Base-by-base conservation (phyloP, 352 stramenopile genomes). In the Globisporangium uncinulatum region DNA sequence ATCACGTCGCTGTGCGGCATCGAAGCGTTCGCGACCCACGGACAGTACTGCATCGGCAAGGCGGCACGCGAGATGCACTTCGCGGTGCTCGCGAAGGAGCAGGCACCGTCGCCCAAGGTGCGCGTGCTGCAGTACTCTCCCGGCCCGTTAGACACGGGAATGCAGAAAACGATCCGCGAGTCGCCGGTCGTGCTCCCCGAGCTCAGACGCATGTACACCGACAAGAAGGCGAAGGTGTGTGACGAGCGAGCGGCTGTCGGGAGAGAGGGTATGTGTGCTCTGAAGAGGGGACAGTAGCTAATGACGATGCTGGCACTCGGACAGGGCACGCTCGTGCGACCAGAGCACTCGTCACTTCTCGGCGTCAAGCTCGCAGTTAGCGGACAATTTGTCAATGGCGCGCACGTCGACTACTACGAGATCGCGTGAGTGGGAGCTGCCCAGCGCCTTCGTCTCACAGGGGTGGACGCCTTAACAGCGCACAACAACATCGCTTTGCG, bases 51-150 rank as follows among this genome's bases (percentile, higher is more conserved):
- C 61, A 79, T 76, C 9, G 75, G 82, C 50, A 97, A 97, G 56
- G 82, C 85, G 19, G 88, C 86, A 32, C 73, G 86, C 20, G 87
- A 97, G 61, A 97, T 97, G 88, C 88, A 94, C 52, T 70, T 83
- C 48, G 60, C 66, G 46, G 82, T 92, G 36, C 57, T 95, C 32
- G 84, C 79, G 1, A 61, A 69, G 21, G 86, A 94, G 57, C 78
- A 92, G 54, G 66, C 50, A 11, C n/a, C 34, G 0, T 14, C 2
- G 8, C 63, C 51, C 11, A 73, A 66, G 36, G 59, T 89, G 13
- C 76, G 74, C 19, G 73, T 91, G 42, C 71, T 96, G 14, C 91
- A 79, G 68, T 96, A 96, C 57, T 87, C 87, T 44, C 87, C 87
- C 0, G 88, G 88, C 19, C 80, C 86, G 0, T 90, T 97, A 79